These are phyloP conservation scores for Rhodotorula kratochvilovae DNA, from an alignment of 768 basidiomycete genomes.

Conservation along the genomic window DNA sequence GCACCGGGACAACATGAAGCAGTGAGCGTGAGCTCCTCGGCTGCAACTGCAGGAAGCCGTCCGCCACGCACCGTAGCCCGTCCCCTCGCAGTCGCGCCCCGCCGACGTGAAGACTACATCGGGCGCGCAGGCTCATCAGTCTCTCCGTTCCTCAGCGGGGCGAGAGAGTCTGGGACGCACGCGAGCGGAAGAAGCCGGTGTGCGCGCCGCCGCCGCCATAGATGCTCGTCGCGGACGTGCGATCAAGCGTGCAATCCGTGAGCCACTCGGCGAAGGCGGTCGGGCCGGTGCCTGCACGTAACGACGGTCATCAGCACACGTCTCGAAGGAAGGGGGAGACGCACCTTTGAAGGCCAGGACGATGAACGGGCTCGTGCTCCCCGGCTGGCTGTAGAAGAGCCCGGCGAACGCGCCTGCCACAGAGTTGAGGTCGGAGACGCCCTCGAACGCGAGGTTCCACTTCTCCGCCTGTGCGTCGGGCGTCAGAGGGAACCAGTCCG, in stretches of 20 bases:
- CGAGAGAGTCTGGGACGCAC: no score
- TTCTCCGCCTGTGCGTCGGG: not conserved
- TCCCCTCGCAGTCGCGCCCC: not conserved
- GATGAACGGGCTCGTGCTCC: slow-evolving; percentile 13
- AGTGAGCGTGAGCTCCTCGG: no score
- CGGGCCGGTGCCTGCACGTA: slow-evolving; percentile 15
- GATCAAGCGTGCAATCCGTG: slow-evolving; percentile 24
- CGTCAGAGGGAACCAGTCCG: no score
- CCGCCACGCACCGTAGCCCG: slow-evolving; percentile 15
- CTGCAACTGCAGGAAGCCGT: no score
- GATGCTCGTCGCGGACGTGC: not conserved
- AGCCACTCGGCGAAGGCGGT: slow-evolving; percentile 27
- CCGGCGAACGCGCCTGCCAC: slow-evolving; percentile 9
- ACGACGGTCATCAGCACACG: no score
- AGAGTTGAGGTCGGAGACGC: slow-evolving; percentile 14
- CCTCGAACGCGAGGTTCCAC: slow-evolving; percentile 21
- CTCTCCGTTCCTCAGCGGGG: no score
- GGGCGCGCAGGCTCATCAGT: no score
- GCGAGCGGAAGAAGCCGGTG: slow-evolving; percentile 20
- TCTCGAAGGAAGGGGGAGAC: not conserved
- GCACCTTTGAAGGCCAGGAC: slow-evolving; percentile 28
- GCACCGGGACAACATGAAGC: no score
- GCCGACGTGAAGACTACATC: not conserved
- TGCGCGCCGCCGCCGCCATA: slow-evolving; percentile 22
- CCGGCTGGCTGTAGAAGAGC: slow-evolving; percentile 14